A percentile compares a stretch with the other conserved stretches of the same genome.
phyloP scores from a whole-genome alignment of 495 filamentous ascomycete genomes.

The Glarea lozoyensis region DNA sequence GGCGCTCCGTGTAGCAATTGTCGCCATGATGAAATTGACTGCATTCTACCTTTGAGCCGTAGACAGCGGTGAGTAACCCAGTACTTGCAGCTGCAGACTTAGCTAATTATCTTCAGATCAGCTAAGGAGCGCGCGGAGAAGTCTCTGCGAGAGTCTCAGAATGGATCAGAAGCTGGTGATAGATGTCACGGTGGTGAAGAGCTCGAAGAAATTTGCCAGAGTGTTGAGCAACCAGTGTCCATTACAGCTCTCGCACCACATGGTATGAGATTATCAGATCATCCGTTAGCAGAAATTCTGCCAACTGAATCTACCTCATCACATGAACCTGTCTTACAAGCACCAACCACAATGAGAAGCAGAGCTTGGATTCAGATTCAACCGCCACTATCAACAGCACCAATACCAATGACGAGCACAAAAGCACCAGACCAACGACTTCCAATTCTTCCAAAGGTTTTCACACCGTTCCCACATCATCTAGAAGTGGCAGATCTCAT shows the following conservation, averaged over 20 bases:
- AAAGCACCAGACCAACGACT: constrained; percentile 12
- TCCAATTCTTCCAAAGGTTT: constrained; percentile 47
- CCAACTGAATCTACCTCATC: background rate
- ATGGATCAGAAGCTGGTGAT: background rate
- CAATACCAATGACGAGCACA: constrained; percentile 8
- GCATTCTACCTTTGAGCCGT: constrained; percentile 77
- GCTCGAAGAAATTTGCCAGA: background rate
- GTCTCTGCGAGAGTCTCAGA: background rate
- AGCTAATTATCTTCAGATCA: background rate
- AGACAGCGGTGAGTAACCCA: constrained; percentile 58
- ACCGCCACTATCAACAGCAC: constrained; percentile 1
- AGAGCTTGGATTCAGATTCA: background rate
- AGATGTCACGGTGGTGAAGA: background rate
- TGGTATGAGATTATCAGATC: background rate
- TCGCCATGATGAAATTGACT: constrained; percentile 75
- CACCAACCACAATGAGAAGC: background rate
- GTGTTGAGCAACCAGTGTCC: background rate
- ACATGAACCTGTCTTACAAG: background rate
- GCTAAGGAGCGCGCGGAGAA: constrained; percentile 1
- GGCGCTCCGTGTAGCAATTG: constrained; percentile 84
- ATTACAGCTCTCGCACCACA: background rate
- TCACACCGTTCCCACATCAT: constrained; percentile 57
- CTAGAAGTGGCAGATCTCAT: constrained; percentile 60
- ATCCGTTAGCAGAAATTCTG: background rate
- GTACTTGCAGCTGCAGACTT: background rate